Evolutionary conservation across 306 rosid genomes (phyloP), one percentile per base, ranked within the genome.

Genomic region (Pyrus bretschneideri): DNA sequence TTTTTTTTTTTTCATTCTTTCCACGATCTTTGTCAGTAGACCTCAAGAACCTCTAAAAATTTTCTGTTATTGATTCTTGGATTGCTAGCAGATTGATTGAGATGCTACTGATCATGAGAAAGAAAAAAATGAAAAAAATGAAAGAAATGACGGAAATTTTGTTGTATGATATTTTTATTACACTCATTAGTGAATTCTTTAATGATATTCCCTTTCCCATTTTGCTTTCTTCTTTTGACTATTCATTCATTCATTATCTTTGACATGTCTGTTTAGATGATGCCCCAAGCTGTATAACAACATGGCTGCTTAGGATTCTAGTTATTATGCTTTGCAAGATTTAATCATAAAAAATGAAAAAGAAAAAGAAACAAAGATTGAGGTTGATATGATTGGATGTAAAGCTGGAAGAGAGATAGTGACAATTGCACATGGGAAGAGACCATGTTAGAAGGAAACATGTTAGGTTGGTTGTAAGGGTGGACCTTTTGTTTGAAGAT

Each of bases 81-180:
- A 57, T 78, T 51, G 66, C 67, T 76, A 57, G 69, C 77, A 27
- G 57, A 60, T 79, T 72, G 57, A 61, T 46, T 46, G 54, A 46
- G 76, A 67, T 81, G 81, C 61, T 69, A 81, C 62, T 57, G 82
- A 54, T 58, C 78, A 75, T 82, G 68, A 25, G 66, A 68, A 72
- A 59, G 70, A 5, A 33, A 33, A 33, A 33, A 33, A 33, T 33
- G 5, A 69, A 66, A 69, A 51, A 69, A 51, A 25, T 25, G 27
- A 25, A 25, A 25, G 27, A 25, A 64, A 64, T 25, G 31, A 30
- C 61, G 51, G 81, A 82, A 68, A 11, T 72, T 29, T 62, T 62
- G 67, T 84, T 88, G 87, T 87, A 85, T 70, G 75, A 88, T 87
- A 71, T 78, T 79, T 73, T 61, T 83, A 65, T 57, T 70, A 42